Evolutionary conservation across 768 basidiomycete species (phyloP), one percentile per base, ranked within the genome.

Genomic region (Lactarius akahatsu): DNA sequence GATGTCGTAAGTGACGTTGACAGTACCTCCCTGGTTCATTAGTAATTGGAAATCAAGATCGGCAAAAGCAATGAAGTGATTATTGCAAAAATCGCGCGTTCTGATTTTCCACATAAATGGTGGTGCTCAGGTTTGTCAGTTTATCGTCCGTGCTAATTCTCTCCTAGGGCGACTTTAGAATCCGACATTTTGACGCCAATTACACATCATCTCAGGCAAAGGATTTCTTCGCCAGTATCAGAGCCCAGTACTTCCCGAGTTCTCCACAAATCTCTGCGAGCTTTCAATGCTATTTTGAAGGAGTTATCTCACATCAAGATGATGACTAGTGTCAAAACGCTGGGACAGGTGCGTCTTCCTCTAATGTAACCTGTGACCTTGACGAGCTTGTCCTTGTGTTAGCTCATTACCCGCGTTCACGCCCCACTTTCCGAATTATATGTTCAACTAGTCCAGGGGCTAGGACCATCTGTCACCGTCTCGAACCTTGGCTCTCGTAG

Each of bases 71-170:
- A 94, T 67, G 83, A 90, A 68, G 72, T 90, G 36, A 86, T 91
- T 30, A 81, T 92, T 10, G 81, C 86, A 15, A 95, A 88, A 73
- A 84, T 95, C 60, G 89, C 92, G 8, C 85, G 94, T 38, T 74
- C 82, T 26, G 94, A 96, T 72, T 94, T 85, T 74, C 91, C 92
- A 10, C 76, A 72, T 38, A 81, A 81, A 45, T 96, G 94, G 94
- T 90, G 73, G 23, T 66, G 79, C 60, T 26, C 41, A 50, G 8
- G 9, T 43, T 52, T 20, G 23, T 58, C 57, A 15, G 30, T 47
- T 52, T 20, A 55, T 43, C 26, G n/a, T 55, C 36, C 23, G 4
- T 7, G 18, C 43, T 56, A 45, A 62, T 20, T 7, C 2, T 16
- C 16, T 60, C 38, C 59, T 57, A 92, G 91, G 91, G 82, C 86